These are phyloP conservation scores for Crassisporium funariophilum DNA, from an alignment of 768 basidiomycete species.

Conservation along the genomic window DNA sequence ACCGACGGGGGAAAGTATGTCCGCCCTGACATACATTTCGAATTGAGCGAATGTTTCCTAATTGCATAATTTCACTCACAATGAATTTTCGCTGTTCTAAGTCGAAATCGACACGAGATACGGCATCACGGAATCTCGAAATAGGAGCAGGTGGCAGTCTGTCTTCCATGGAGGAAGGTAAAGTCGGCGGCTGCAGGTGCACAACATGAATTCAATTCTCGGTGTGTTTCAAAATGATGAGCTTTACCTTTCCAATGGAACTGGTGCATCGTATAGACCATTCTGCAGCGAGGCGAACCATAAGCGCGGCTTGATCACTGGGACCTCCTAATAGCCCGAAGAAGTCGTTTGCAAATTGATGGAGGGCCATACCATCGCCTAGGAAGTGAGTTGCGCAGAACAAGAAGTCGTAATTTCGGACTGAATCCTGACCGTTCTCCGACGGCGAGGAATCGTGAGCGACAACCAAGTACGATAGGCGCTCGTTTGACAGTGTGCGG, in stretches of 20 bases:
- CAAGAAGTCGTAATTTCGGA: constrained; percentile 57
- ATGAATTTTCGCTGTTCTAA: constrained; percentile 57
- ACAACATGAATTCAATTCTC: not conserved
- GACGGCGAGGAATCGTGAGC: constrained; percentile 8
- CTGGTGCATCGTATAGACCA: constrained; percentile 32
- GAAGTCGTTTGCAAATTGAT: constrained; percentile 81
- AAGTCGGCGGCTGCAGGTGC: constrained; percentile 11
- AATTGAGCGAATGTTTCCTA: not conserved
- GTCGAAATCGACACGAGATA: constrained; percentile 57
- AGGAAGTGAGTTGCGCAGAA: constrained; percentile 81
- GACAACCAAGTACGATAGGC: constrained; percentile 69
- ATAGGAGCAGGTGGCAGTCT: constrained; percentile 35
- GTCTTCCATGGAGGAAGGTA: constrained; percentile 27
- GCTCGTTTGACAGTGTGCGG: constrained; percentile 66
- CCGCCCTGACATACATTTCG: constrained; percentile 53
- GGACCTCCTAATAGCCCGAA: constrained; percentile 59
- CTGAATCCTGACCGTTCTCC: constrained; percentile 6
- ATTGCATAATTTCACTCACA: constrained; percentile 39
- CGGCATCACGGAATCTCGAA: constrained; percentile 45
- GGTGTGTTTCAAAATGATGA: not conserved
- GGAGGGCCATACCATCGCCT: constrained; percentile 87
- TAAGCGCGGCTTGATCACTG: constrained; percentile 29
- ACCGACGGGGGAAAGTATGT: constrained; percentile 63
- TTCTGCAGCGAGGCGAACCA: constrained; percentile 27
- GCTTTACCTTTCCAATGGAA: not conserved